phyloP scores from a whole-genome alignment of 257 asterid species.

The Solanum rostratum region DNA sequence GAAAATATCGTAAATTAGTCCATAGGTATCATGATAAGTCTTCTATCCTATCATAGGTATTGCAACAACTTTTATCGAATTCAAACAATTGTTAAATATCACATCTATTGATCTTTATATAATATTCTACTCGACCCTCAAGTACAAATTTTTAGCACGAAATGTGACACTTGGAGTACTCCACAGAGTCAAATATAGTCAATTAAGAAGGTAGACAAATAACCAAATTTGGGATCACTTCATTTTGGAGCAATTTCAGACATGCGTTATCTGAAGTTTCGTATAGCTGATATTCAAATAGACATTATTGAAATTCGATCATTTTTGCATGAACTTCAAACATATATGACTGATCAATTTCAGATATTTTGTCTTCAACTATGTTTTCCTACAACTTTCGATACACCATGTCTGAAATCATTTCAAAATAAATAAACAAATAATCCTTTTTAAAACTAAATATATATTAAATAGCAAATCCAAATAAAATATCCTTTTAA shows the following conservation, averaged over 20 bases:
- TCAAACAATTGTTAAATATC: not conserved
- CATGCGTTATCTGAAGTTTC: not conserved
- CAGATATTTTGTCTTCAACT: not conserved
- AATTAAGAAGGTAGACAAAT: not conserved
- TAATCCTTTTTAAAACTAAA: not conserved
- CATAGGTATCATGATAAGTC: not conserved
- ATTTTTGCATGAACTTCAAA: not conserved
- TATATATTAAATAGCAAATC: not conserved
- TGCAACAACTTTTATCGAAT: not conserved
- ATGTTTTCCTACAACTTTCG: not conserved
- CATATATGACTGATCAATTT: not conserved
- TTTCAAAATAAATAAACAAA: not conserved
- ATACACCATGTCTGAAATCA: not conserved
- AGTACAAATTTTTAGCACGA: not conserved
- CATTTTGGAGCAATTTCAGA: not conserved
- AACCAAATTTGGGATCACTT: too few relatives aligned
- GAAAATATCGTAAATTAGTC: not conserved
- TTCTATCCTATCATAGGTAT: not conserved
- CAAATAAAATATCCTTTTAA: not conserved
- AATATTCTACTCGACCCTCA: not conserved
- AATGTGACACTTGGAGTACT: not conserved
- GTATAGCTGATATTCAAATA: not conserved
- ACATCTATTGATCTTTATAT: not conserved
- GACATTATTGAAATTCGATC: not conserved
- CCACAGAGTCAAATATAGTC: not conserved